Percentiles rank a stretch among this genome's conserved stretches.
Evolutionary conservation across 306 rosid genomes (phyloP).

Genomic region (Datisca glomerata): DNA sequence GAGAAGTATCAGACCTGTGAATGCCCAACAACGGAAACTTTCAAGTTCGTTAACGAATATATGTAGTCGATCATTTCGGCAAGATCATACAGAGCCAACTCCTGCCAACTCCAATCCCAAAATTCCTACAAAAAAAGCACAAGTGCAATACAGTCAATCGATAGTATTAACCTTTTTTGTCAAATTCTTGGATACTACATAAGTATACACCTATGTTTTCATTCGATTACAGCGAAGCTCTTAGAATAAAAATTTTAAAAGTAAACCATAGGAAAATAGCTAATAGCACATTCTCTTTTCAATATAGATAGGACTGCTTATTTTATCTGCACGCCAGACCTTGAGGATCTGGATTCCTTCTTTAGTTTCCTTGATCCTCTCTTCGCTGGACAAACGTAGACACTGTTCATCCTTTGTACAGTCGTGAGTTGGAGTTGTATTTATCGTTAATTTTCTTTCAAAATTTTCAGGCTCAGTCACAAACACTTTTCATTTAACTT

Average conservation of each 20-base stretch:
- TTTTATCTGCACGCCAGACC: too few relatives aligned
- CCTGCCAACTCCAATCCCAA: slow-evolving; percentile 99
- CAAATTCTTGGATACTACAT: too few relatives aligned
- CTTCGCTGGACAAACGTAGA: too few relatives aligned
- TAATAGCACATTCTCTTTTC: neutral
- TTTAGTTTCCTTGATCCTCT: neutral
- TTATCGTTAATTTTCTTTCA: too few relatives aligned
- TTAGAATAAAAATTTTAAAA: neutral
- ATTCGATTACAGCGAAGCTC: too few relatives aligned
- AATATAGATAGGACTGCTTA: too few relatives aligned
- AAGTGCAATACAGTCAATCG: slow-evolving; percentile 6
- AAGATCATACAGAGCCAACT: slow-evolving; percentile 64
- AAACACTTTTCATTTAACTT: neutral
- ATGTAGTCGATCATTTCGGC: slow-evolving; percentile 59
- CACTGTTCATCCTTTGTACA: too few relatives aligned
- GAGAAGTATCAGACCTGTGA: slow-evolving; percentile 57
- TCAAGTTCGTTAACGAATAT: slow-evolving; percentile 35
- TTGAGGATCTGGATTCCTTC: neutral
- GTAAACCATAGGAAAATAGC: neutral
- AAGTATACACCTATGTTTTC: too few relatives aligned
- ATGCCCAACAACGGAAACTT: slow-evolving; percentile 76
- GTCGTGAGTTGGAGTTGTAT: too few relatives aligned
- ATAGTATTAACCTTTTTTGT: too few relatives aligned
- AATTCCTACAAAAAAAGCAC: slow-evolving; percentile 44
- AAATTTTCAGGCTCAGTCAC: neutral